Conservation (phyloP, 129 eudicot species). For the Artemisia annua region DNA sequence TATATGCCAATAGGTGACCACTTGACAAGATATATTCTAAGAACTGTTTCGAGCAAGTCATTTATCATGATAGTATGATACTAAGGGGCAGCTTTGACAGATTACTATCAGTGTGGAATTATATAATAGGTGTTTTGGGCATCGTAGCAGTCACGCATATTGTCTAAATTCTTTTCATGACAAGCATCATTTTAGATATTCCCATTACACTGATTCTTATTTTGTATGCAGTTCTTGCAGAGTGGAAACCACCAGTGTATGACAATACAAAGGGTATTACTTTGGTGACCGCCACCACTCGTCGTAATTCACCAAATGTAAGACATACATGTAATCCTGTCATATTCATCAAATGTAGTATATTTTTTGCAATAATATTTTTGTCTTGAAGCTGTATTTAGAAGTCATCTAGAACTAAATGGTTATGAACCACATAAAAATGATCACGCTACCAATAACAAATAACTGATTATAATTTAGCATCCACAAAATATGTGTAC, state of each 20-base stretch:
- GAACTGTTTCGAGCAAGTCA: no score
- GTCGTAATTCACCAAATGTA: conserved; percentile 99
- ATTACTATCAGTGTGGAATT: no score
- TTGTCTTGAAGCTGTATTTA: conserved; percentile 54
- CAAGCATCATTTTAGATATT: background rate
- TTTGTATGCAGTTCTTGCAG: conserved; percentile 82
- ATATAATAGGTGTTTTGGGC: no score
- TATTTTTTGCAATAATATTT: background rate
- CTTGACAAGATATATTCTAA: no score
- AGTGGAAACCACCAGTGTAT: conserved; percentile 99
- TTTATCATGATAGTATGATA: no score
- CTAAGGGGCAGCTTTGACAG: no score
- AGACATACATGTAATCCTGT: conserved; percentile 16
- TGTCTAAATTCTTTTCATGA: background rate
- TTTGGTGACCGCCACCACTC: conserved; percentile 94
- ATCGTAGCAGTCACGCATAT: no score
- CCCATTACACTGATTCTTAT: background rate
- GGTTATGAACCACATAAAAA: background rate
- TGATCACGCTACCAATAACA: background rate
- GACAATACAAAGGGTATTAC: conserved; percentile 85
- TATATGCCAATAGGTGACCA: no score
- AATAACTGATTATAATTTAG: background rate
- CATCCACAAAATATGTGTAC: background rate
- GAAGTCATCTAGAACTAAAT: background rate
- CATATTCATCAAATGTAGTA: background rate